Evolutionary conservation across 2,329 filamentous ascomycete genomes (phyloP).

Genomic region (Didymella pomorum): DNA sequence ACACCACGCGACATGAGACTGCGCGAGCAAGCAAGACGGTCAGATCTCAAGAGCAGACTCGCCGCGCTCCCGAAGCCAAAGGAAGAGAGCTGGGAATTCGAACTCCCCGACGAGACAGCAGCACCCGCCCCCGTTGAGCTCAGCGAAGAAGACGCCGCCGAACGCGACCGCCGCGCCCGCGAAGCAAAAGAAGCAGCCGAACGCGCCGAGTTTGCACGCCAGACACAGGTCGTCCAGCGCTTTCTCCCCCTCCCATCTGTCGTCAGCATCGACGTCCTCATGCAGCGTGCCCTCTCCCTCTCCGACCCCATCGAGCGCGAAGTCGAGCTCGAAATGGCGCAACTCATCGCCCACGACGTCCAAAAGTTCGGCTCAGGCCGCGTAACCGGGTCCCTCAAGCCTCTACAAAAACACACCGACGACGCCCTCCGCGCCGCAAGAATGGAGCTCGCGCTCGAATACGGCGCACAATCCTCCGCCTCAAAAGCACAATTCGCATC

Average conservation of each 20-base stretch:
- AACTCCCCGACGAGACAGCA: slow-evolving; percentile 82
- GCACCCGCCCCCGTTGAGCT: slow-evolving; percentile 64
- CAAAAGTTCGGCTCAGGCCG: slow-evolving; percentile 74
- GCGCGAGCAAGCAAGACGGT: slow-evolving; percentile 72
- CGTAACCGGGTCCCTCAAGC: slow-evolving; percentile 67
- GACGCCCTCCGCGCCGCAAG: slow-evolving; percentile 76
- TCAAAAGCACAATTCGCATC: slow-evolving; percentile 56
- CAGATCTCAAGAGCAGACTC: slow-evolving; percentile 75
- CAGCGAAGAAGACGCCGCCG: slow-evolving; percentile 72
- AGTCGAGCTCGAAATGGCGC: slow-evolving; percentile 78
- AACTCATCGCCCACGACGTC: slow-evolving; percentile 84
- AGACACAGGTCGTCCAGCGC: slow-evolving; percentile 91
- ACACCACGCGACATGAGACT: slow-evolving; percentile 80
- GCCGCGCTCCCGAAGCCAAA: slow-evolving; percentile 89
- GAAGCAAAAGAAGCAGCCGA: slow-evolving; percentile 69
- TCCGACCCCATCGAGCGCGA: slow-evolving; percentile 71
- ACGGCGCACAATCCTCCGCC: slow-evolving; percentile 61
- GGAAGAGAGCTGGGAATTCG: slow-evolving; percentile 92
- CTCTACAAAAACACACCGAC: slow-evolving; percentile 73
- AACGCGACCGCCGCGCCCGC: slow-evolving; percentile 76
- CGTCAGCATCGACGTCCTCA: slow-evolving; percentile 74
- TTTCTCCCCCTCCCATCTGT: slow-evolving; percentile 77
- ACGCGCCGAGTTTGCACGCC: slow-evolving; percentile 75
- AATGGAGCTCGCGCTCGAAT: slow-evolving; percentile 76
- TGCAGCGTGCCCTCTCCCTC: slow-evolving; percentile 68